Percentiles rank a stretch among this genome's conserved stretches.
These are phyloP conservation scores for Castanea crenata DNA, from an alignment of 306 rosid species.

Conservation along the genomic window DNA sequence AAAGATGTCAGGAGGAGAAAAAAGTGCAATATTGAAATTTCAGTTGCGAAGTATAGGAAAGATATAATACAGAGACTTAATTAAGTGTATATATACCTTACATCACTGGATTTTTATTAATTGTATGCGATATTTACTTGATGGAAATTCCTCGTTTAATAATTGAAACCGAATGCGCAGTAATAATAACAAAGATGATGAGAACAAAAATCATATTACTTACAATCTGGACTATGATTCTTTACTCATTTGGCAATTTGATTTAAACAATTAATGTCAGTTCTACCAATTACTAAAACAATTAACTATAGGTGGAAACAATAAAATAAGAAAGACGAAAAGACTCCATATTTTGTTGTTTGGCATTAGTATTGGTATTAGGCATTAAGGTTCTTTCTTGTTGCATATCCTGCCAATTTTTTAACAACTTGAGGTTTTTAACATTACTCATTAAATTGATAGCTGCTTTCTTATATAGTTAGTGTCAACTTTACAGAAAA, in stretches of 20 bases:
- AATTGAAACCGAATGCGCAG: not conserved
- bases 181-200: not conserved
- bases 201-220: too few relatives aligned
- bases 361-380: not conserved
- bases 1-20: not conserved
- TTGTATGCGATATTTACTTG: too few relatives aligned
- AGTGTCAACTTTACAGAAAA: too few relatives aligned
- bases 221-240: too few relatives aligned
- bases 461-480: too few relatives aligned
- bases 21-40: not conserved
- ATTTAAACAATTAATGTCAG: not conserved
- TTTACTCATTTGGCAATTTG: not conserved
- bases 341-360: not conserved
- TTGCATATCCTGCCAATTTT: not conserved
- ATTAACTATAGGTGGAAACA: not conserved
- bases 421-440: not conserved
- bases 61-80: not conserved
- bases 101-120: too few relatives aligned
- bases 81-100: not conserved
- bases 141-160: too few relatives aligned
- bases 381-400: not conserved
- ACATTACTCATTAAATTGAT: not conserved
- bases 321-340: not conserved
- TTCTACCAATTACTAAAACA: not conserved
- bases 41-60: not conserved